A percentile compares a stretch with the other conserved stretches of the same genome.
Evolutionary conservation across 1,284 basidiomycete species (phyloP).

Genomic region (Pseudozyma sp.): DNA sequence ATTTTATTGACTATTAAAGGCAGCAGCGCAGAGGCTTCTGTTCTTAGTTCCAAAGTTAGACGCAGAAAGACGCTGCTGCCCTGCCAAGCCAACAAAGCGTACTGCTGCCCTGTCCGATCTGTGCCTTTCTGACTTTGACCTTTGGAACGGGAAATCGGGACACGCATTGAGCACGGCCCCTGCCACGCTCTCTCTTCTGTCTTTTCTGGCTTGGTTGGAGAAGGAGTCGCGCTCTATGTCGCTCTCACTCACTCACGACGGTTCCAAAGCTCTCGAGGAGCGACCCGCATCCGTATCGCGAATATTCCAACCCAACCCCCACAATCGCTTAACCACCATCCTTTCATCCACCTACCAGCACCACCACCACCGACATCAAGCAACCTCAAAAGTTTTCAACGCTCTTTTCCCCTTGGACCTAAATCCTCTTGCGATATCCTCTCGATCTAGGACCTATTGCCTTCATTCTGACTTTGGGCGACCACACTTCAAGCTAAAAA

Average conservation of each 20-base stretch:
- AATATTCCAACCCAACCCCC: constrained; percentile 20
- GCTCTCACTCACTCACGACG: not conserved
- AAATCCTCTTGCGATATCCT: not conserved
- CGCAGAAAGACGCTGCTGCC: not conserved
- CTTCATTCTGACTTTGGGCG: not conserved
- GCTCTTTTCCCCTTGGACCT: not conserved
- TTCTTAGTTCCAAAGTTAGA: not conserved
- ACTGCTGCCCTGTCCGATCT: constrained; percentile 1
- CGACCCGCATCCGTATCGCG: constrained; percentile 23
- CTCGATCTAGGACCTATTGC: not conserved
- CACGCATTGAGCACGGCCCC: constrained; percentile 18
- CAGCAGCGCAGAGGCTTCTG: no score
- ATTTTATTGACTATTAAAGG: no score
- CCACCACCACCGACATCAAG: constrained; percentile 7
- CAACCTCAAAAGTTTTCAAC: not conserved
- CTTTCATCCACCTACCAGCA: constrained; percentile 11
- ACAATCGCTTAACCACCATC: constrained; percentile 8
- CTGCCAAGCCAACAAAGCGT: not conserved
- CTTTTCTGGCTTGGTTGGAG: not conserved
- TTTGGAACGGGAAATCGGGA: constrained; percentile 13
- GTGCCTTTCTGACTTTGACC: not conserved
- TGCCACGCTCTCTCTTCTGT: not conserved
- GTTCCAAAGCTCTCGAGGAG: not conserved
- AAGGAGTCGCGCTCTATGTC: not conserved
- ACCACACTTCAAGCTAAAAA: not conserved